phyloP scores from a whole-genome alignment of 208 protist species.

The Acanthamoeba healyi region DNA sequence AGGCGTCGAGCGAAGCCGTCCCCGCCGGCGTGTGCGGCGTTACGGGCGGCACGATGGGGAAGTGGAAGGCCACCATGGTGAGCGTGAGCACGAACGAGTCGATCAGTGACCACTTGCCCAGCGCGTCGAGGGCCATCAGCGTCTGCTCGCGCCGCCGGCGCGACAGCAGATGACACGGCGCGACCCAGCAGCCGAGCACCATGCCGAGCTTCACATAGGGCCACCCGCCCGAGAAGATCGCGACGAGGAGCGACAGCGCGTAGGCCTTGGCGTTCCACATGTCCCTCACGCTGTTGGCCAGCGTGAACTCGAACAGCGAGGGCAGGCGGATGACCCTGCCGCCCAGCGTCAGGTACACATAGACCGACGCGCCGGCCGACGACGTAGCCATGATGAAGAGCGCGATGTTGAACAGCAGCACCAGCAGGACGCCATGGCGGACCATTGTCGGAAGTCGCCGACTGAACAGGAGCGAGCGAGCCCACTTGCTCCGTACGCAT shows the following conservation, averaged over 20 bases:
- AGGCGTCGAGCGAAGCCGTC: constrained; percentile 69
- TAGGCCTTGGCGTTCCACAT: constrained; percentile 93
- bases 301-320: constrained; percentile 91
- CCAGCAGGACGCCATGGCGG: constrained; percentile 77
- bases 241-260: constrained; percentile 92
- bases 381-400: constrained; percentile 89
- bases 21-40: constrained; percentile 34
- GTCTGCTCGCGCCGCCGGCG: constrained; percentile 83
- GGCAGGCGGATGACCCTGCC: constrained; percentile 70
- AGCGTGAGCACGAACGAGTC: constrained; percentile 95
- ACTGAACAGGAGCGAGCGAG: constrained; percentile 14
- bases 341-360: constrained; percentile 76
- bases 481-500: background rate
- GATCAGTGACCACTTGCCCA: constrained; percentile 96
- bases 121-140: constrained; percentile 90
- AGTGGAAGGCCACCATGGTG: constrained; percentile 93
- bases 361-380: constrained; percentile 85
- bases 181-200: constrained; percentile 87
- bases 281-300: constrained; percentile 91
- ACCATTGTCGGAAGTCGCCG: background rate
- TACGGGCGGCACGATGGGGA: constrained; percentile 16
- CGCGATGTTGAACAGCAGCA: constrained; percentile 85
- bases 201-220: constrained; percentile 96
- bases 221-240: constrained; percentile 95
- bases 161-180: constrained; percentile 88